Percentiles rank a stretch among this genome's conserved stretches.
These are phyloP conservation scores for Aspergillus jensenii DNA, from an alignment of 2,329 filamentous ascomycete species.

Conservation along the genomic window DNA sequence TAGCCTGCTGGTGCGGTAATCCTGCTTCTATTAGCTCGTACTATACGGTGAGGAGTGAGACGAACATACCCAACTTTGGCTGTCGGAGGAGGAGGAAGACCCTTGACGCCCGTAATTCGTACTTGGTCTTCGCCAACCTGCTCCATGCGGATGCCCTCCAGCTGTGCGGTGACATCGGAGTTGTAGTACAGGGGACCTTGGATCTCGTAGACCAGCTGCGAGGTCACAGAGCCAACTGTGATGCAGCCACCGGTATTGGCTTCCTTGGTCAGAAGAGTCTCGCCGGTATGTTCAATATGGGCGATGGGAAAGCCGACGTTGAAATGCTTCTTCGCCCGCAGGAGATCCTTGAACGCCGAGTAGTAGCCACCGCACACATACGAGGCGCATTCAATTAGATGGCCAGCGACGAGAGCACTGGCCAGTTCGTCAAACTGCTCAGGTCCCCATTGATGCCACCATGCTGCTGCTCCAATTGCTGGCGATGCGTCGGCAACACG, in stretches of 20 bases:
- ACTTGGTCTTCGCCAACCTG: constrained; percentile 10
- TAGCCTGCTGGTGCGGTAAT: background rate
- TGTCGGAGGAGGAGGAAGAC: constrained; percentile 2
- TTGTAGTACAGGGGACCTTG: constrained; percentile 23
- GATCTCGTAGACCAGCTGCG: constrained; percentile 30
- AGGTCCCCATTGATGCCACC: constrained; percentile 17
- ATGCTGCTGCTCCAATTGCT: constrained; percentile 22
- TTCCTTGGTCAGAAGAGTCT: constrained; percentile 17
- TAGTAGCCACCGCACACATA: constrained; percentile 36
- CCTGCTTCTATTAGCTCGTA: background rate
- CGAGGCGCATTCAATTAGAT: constrained; percentile 32
- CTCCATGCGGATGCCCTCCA: constrained; percentile 11
- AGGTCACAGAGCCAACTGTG: constrained; percentile 15
- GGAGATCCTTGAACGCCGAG: constrained; percentile 32
- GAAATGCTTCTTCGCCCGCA: background rate
- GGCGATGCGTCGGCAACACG: constrained; percentile 29
- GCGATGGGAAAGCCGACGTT: constrained; percentile 27
- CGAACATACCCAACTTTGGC: constrained; percentile 1
- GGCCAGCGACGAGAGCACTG: constrained; percentile 15
- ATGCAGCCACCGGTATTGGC: constrained; percentile 19
- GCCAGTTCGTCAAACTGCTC: constrained; percentile 19
- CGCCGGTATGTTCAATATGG: constrained; percentile 19
- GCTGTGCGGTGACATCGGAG: constrained; percentile 12
- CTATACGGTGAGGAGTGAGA: background rate
- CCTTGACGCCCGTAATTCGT: background rate